phyloP scores from a whole-genome alignment of 2,329 filamentous ascomycete genomes.

The Annulohypoxylon truncatum region DNA sequence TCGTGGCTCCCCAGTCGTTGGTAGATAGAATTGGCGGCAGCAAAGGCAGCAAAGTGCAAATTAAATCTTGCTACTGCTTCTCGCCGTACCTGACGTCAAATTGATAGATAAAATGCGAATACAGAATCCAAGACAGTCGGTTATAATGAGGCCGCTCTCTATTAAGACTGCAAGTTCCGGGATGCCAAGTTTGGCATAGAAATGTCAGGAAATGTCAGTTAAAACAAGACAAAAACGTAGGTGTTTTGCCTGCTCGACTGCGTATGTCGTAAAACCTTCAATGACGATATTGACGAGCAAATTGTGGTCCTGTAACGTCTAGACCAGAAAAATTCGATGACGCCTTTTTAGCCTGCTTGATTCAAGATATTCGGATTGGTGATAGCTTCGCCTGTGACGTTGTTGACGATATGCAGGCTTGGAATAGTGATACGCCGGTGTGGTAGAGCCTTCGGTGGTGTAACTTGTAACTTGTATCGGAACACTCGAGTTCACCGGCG shows the following conservation, averaged over 20 bases:
- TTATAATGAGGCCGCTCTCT: constrained; percentile 28
- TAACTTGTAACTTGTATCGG: constrained; percentile 34
- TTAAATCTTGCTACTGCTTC: constrained; percentile 17
- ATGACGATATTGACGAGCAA: constrained; percentile 45
- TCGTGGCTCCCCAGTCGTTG: constrained; percentile 18
- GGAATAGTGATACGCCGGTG: constrained; percentile 21
- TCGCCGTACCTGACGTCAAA: constrained; percentile 8
- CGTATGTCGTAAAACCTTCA: constrained; percentile 44
- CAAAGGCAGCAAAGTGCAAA: constrained; percentile 8
- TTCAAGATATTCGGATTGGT: constrained; percentile 24
- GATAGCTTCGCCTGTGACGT: constrained; percentile 32
- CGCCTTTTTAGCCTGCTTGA: constrained; percentile 27
- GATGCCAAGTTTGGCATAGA: constrained; percentile 35
- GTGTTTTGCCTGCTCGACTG: constrained; percentile 43
- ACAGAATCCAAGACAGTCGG: constrained; percentile 18
- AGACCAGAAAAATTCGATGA: constrained; percentile 27
- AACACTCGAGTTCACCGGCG: constrained; percentile 24
- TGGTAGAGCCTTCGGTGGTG: constrained; percentile 23
- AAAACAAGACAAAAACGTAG: constrained; percentile 25
- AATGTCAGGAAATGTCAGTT: constrained; percentile 10
- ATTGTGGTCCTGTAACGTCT: constrained; percentile 41
- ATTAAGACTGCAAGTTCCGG: constrained; percentile 23
- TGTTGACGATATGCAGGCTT: constrained; percentile 22
- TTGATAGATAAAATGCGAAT: constrained; percentile 13
- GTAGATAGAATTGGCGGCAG: constrained; percentile 1